Percentiles rank a stretch among this genome's conserved stretches.
Evolutionary conservation across 1,284 basidiomycete genomes (phyloP).

Genomic region (Stygiomarasmius scandens): DNA sequence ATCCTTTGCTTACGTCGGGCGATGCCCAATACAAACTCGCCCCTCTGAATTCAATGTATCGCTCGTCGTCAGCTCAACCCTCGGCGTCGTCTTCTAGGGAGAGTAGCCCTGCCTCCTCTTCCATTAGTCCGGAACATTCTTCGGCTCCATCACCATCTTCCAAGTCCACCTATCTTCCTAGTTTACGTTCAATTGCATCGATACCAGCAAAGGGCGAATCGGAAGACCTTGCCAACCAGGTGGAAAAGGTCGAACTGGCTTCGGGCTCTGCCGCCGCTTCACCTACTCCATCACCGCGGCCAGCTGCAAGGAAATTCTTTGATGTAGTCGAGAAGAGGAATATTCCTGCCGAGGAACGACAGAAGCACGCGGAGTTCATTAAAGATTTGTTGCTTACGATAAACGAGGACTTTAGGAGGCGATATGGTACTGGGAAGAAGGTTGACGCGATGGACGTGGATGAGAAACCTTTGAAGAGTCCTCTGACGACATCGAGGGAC

Average conservation of each 20-base stretch:
- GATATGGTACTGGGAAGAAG: slow-evolving; percentile 27
- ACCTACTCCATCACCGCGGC: not conserved
- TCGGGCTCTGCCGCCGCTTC: not conserved
- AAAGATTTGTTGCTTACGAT: slow-evolving; percentile 65
- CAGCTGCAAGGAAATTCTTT: slow-evolving; percentile 1
- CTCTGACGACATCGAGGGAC: not conserved
- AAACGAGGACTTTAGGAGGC: slow-evolving; percentile 43
- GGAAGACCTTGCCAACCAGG: slow-evolving; percentile 10
- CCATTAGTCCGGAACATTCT: slow-evolving; percentile 39
- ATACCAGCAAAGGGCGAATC: slow-evolving; percentile 15
- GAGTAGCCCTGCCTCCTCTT: slow-evolving; percentile 46
- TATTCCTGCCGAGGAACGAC: slow-evolving; percentile 46
- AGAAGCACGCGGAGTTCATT: slow-evolving; percentile 66
- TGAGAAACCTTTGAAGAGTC: not conserved
- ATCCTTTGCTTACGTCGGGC: slow-evolving; percentile 60
- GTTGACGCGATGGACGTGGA: slow-evolving; percentile 28
- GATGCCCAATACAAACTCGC: slow-evolving; percentile 61
- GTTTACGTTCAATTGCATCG: slow-evolving; percentile 47
- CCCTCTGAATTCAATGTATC: slow-evolving; percentile 46
- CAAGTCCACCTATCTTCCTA: slow-evolving; percentile 38
- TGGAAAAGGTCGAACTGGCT: slow-evolving; percentile 13
- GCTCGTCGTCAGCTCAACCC: slow-evolving; percentile 49
- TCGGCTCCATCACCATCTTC: slow-evolving; percentile 1
- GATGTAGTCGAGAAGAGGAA: slow-evolving; percentile 24
- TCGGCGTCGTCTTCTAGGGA: slow-evolving; percentile 30